Evolutionary conservation across 257 asterid species (phyloP), one percentile per base, ranked within the genome.

Genomic region (Nicotiana obtusifolia): DNA sequence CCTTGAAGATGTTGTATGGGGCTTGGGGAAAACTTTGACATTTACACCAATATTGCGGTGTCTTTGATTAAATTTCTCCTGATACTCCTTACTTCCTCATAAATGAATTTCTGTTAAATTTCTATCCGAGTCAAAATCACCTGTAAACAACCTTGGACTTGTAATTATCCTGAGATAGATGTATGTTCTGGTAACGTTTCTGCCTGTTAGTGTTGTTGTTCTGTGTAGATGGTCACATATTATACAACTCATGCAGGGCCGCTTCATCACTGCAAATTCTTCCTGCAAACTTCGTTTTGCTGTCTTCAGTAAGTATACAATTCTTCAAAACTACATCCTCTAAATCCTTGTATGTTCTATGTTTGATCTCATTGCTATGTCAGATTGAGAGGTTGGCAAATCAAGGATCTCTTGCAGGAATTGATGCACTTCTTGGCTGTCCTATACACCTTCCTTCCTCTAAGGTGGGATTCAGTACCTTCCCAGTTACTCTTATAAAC

Each of bases 381-480:
- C 85, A 93, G 98, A 91, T 90, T 82, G 98, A 94, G 90, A 89
- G 92, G 84, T 83, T 88, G 83, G 78, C 93, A 77, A 92, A 94
- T 89, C 92, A 88, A 85, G 98, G 97, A 81, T 92, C 98, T 75
- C 93, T 94, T 76, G 94, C 94, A 82, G 98, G 97, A 81, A 88
- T 94, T 67, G 97, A 94, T 90, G 98, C 98, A 53, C 97, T 94
- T 84, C 93, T 94, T 83, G 98, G 97, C 80, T 94, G 98, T 88
- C 98, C 98, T 83, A 71, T 94, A 80, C 91, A 94, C 86, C 97
- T 94, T 87, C 98, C 97, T 82, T 91, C 96, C 83, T 83, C 94
- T 59, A 94, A 94, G 97, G 98, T 92, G 84, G 85, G 86, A 7
- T 37, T 37, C 2, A 52, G 56, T 52, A 14, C 56, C 56, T 52